Evolutionary conservation across 2,329 filamentous ascomycete species (phyloP).

Genomic region (Trichophyton simii): DNA sequence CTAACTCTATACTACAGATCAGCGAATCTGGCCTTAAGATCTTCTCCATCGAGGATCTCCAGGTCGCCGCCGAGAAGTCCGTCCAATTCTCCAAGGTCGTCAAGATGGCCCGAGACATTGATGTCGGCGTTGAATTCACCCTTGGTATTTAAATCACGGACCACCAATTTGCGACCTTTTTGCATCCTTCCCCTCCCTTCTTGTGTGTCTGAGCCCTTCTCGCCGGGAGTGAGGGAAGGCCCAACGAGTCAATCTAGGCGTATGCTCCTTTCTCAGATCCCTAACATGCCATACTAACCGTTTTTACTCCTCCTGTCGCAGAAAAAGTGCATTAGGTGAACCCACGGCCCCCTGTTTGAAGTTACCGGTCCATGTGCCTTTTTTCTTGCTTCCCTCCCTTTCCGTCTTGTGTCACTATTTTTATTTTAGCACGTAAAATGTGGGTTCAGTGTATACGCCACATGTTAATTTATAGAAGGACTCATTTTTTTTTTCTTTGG

Average conservation of each 20-base stretch:
- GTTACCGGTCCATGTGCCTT: not conserved
- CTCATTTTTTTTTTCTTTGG: not conserved
- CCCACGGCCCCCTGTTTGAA: not conserved
- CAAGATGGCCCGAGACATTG: conserved; percentile 95
- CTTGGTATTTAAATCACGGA: conserved; percentile 65
- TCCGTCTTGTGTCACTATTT: not conserved
- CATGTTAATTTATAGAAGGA: conserved; percentile 2
- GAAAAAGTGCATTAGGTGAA: conserved; percentile 2
- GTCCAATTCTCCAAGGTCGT: conserved; percentile 99
- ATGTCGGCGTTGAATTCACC: conserved; percentile 90
- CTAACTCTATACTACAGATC: conserved; percentile 41
- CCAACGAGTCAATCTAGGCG: not conserved
- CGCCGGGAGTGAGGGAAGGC: not conserved
- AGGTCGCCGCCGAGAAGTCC: conserved; percentile 92
- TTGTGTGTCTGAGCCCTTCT: not conserved
- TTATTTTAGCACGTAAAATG: conserved; percentile 5
- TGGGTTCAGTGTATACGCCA: conserved; percentile 1
- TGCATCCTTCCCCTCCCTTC: not conserved
- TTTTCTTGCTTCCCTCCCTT: not conserved
- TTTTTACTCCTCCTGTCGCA: conserved; percentile 2
- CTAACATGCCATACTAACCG: not conserved
- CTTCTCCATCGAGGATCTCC: conserved; percentile 97
- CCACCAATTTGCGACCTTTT: not conserved
- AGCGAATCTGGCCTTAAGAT: conserved; percentile 98
- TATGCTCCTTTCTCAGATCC: not conserved